Evolutionary conservation across 441 rosid species (phyloP), one percentile per base, ranked within the genome.

Genomic region (Omphalea diandra): DNA sequence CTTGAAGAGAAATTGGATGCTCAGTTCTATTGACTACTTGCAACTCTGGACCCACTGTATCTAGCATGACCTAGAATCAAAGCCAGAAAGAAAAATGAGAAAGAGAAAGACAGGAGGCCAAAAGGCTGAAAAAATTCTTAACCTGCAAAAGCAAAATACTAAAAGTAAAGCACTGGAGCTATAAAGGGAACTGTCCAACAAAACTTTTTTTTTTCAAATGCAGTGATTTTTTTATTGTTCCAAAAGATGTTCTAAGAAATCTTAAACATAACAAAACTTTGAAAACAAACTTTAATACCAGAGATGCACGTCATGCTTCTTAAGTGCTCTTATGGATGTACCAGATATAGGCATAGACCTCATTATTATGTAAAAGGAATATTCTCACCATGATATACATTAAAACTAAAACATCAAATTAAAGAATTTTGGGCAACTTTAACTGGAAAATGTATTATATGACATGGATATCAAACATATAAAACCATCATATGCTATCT

Each of bases 11-110:
- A 12, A 69, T 69, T 32, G 33, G 57, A 12, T 46, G 14, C n/a
- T 35, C 65, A 20, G 44, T 69, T 5, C 47, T 44, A 22, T 69
- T 69, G 22, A 10, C 17, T 2, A 69, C 24, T 46, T 40, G 65
- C 20, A 69, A 18, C 11, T 69, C 65, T 7, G 65, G 73, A 6
- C 73, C 73, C 3, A 69, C 57, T 5, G 73, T 69, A 7, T 69
- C 65, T 52, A 69, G 4, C 73, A 69, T 69, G 7, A 69, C 57
- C 73, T 69, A 18, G 15, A 52, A 66, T 4, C 5, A 22, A 9
- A 4, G 15, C 12, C 4, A 12, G 26, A 6, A 56, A 2, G n/a
- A 32, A 72, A 49, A 22, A 49, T n/a, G 8, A 60, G 5, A 47
- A 29, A 60, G 7, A 36, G 35, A 55, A 29, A 33, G 17, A 56